phyloP scores from a whole-genome alignment of 73 alveolate genomes.

The Tetrahymena borealis region DNA sequence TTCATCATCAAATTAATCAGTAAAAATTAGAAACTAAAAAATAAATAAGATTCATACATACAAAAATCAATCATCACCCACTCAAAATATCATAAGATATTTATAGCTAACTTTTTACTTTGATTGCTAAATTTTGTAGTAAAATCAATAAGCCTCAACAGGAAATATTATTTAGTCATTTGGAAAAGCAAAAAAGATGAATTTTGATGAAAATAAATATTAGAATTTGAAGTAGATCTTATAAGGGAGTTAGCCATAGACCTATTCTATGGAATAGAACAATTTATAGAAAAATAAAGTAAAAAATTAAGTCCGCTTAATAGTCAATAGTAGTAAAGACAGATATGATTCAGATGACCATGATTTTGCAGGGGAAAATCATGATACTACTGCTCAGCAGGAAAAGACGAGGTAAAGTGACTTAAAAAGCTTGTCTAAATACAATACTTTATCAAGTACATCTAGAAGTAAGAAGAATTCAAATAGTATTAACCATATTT shows the following conservation, averaged over 20 bases:
- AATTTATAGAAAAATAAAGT: background rate
- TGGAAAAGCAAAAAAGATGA: background rate
- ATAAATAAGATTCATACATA: no score
- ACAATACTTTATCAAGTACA: background rate
- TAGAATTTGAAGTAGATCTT: background rate
- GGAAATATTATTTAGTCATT: background rate
- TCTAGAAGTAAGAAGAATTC: background rate
- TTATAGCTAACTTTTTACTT: no score
- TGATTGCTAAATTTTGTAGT: background rate
- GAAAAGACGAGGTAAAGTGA: background rate
- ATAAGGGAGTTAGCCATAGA: background rate
- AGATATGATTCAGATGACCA: background rate
- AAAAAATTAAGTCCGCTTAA: background rate
- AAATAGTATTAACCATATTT: background rate
- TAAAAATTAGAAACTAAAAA: no score
- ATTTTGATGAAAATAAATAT: background rate
- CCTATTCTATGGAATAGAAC: background rate
- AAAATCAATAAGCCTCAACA: background rate
- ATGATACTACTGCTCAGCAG: background rate
- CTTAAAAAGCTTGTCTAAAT: background rate
- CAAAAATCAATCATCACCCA: no score
- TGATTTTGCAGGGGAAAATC: background rate
- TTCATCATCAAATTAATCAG: no score
- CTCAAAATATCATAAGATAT: no score
- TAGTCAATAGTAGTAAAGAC: background rate